phyloP scores from a whole-genome alignment of 1,139 yeast species.

The Kodamaea ohmeri region DNA sequence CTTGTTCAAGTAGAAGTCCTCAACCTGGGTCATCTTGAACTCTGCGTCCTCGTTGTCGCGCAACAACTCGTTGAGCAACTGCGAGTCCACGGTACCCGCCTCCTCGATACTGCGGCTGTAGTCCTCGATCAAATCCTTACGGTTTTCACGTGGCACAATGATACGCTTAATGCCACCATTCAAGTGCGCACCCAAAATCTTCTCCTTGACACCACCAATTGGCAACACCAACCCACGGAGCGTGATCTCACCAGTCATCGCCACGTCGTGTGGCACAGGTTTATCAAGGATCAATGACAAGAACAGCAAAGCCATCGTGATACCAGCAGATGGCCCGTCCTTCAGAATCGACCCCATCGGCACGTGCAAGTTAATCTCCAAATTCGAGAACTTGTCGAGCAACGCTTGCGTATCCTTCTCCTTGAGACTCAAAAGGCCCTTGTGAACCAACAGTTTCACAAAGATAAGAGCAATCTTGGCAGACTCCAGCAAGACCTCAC shows the following conservation, averaged over 20 bases:
- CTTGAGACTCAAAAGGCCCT: slow-evolving; percentile 29
- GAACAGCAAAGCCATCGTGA: slow-evolving; percentile 81
- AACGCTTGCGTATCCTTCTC: slow-evolving; percentile 26
- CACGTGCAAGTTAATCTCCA: slow-evolving; percentile 79
- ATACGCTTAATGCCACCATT: slow-evolving; percentile 61
- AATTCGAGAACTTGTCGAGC: slow-evolving; percentile 44
- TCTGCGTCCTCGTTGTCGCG: slow-evolving; percentile 32
- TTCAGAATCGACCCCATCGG: slow-evolving; percentile 87
- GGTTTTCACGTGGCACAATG: slow-evolving; percentile 66
- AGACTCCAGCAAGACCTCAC: slow-evolving; percentile 79
- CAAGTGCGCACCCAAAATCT: slow-evolving; percentile 79
- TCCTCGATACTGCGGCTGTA: slow-evolving; percentile 39
- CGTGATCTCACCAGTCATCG: slow-evolving; percentile 95
- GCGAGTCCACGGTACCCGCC: slow-evolving; percentile 18
- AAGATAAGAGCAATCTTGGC: slow-evolving; percentile 77
- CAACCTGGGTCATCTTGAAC: slow-evolving; percentile 42
- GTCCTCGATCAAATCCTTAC: slow-evolving; percentile 68
- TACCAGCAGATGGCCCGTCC: slow-evolving; percentile 95
- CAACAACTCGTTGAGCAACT: slow-evolving; percentile 33
- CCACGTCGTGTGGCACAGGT: slow-evolving; percentile 66
- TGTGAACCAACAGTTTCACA: slow-evolving; percentile 58
- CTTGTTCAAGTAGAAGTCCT: slow-evolving; percentile 45
- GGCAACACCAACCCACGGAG: slow-evolving; percentile 82
- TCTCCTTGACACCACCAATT: slow-evolving; percentile 87
- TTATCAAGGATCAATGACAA: slow-evolving; percentile 66